Conservation (phyloP, 352 stramenopile genomes). For the Sclerospora graminicola region DNA sequence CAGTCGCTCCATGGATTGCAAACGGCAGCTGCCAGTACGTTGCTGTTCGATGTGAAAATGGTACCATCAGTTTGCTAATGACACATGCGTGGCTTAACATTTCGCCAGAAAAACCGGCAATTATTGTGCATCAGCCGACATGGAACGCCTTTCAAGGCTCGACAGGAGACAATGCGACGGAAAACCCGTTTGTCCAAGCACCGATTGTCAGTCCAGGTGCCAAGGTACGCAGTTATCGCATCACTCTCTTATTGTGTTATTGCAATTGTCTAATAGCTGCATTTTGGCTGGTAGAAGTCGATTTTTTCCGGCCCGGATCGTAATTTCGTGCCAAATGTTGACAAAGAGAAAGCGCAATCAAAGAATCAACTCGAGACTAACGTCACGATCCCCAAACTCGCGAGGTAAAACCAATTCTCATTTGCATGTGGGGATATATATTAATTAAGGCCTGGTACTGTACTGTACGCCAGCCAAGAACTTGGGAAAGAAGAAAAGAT, state of each 20-base stretch:
- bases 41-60: neutral
- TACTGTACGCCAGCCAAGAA: conserved; percentile 34
- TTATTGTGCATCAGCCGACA: conserved; percentile 31
- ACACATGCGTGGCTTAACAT: neutral
- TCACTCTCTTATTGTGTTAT: neutral
- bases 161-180: conserved; percentile 27
- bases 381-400: conserved; percentile 26
- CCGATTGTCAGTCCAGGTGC: conserved; percentile 21
- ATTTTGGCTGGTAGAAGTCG: conserved; percentile 7
- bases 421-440: neutral
- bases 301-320: conserved; percentile 27
- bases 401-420: conserved; percentile 19
- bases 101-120: conserved; percentile 25
- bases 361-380: conserved; percentile 35
- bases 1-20: conserved; percentile 47
- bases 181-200: conserved; percentile 43
- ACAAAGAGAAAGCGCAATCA: conserved; percentile 25
- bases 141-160: conserved; percentile 45
- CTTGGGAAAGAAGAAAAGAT: conserved; percentile 59
- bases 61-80: neutral
- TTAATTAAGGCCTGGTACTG: neutral
- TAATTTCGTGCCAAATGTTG: conserved; percentile 25
- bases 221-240: conserved; percentile 5
- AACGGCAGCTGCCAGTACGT: conserved; percentile 29
- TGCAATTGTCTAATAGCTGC: neutral